Evolutionary conservation across 495 filamentous ascomycete genomes (phyloP), one percentile per base, ranked within the genome.

Genomic region (Massariosphaeria phaeospora): DNA sequence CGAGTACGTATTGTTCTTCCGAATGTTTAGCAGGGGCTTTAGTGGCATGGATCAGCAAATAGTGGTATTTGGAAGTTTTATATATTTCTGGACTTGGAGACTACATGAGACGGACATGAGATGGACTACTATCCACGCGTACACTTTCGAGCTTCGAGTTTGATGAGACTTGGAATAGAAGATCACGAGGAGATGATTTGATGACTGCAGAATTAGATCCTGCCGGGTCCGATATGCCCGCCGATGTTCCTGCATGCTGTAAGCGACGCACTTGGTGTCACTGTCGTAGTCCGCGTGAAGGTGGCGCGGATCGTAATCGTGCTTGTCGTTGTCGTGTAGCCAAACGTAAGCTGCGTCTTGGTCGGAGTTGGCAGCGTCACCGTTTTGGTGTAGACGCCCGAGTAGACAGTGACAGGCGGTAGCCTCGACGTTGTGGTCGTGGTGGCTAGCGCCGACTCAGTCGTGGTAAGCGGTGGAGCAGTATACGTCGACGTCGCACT

Each of bases 301-400:
- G 57, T 64, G 17, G 61, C 61, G 24, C 33, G 35, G n/a, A 66
- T 61, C 13, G 64, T 66, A 21, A 52, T 63, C 0, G 61, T 64
- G 9, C 41, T 53, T 2, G n/a, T 27, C 2, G 33, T 25, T 5
- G 64, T 63, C n/a, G 52, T 64, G 30, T 62, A 64, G 4, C 49
- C 15, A 18, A 64, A 46, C 4, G 57, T 36, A 10, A 49, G n/a
- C 17, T 34, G 51, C 1, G 64, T 66, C 43, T 51, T 54, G 1
- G 64, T 66, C 4, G 50, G 49, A 5, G 64, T 62, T 1, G 62
- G 61, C 13, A 54, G 41, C 1, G 62, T 64, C 9, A 51, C 52
- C 9, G 61, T 64, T 1, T 40, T 43, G n/a, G 64, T 67, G 21
- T 40, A 60, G 30, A 61, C 46, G 23, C 64, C 64, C 3, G 61